Percentiles rank a stretch among this genome's conserved stretches.
phyloP scores from a whole-genome alignment of 768 basidiomycete genomes.

The Lenzites betulinus region DNA sequence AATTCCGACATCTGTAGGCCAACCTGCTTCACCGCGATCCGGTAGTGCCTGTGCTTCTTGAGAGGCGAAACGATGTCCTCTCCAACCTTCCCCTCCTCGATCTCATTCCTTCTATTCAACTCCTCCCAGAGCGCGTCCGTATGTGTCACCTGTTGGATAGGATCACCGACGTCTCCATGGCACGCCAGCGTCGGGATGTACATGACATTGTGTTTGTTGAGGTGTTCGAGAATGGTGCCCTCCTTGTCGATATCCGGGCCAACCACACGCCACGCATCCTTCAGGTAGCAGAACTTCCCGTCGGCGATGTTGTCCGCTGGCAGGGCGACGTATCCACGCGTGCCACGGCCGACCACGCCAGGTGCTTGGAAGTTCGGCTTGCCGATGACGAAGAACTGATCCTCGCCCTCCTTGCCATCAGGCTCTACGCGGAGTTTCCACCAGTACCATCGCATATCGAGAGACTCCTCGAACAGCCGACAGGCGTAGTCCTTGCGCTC shows the following conservation, averaged over 20 bases:
- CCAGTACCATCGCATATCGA: background rate
- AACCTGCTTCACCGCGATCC: slow-evolving; percentile 16
- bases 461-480: background rate
- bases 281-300: slow-evolving; percentile 2
- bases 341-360: background rate
- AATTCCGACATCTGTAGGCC: slow-evolving; percentile 4
- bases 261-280: slow-evolving; percentile 8
- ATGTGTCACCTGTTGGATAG: no score
- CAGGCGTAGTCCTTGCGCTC: background rate
- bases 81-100: background rate
- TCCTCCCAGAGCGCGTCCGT: no score
- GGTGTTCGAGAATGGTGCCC: background rate
- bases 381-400: background rate
- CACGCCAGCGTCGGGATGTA: slow-evolving; percentile 1
- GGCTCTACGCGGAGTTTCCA: background rate
- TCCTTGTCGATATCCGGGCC: background rate
- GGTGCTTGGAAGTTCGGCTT: background rate
- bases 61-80: background rate
- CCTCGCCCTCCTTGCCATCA: background rate
- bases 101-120: background rate
- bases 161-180: background rate
- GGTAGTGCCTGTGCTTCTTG: slow-evolving; percentile 14
- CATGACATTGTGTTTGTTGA: background rate
- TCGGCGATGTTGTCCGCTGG: background rate
- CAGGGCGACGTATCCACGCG: slow-evolving; percentile 12